Evolutionary conservation across 23 red algal genomes (phyloP), one percentile per base, ranked within the genome.

Genomic region (Agarophyton chilense): DNA sequence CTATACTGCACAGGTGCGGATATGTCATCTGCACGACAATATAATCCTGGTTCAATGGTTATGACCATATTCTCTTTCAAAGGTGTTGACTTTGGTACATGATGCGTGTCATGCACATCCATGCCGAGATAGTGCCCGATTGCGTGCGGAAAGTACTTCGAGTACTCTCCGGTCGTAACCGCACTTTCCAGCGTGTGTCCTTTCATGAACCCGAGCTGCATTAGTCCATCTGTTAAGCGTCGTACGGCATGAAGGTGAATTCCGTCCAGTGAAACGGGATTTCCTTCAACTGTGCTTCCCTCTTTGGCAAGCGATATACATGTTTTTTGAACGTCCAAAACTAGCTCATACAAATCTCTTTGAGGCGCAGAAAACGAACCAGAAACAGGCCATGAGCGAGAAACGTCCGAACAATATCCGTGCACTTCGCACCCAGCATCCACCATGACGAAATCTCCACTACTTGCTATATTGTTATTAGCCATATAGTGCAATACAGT

Each of bases 51-150:
- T 60, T 97, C 95, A 42, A 97, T 81, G 39, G 95, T 97, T 46
- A 97, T 83, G 52, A 94, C 89, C 95, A 97, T 97, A 77, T 86
- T 79, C 33, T 55, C 78, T 52, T 82, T 76, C 45, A 97, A 56
- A 39, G 90, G 78, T 10, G 93, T 91, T 24, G 39, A 58, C 64
- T 97, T 97, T 38, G 71, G 71, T 26, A 90, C 60, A 36, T 70
- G 64, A 58, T 97, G 95, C 24, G 90, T 94, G 34, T 97, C 95
- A 81, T 97, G 95, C 17, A 91, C 88, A 81, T 97, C 95, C 87
- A 97, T 91, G 65, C 95, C 95, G 57, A 97, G 76, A 85, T 90
- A 97, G 50, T 97, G 95, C 11, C 95, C 95, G 26, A 93, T 91
- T 24, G 95, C 81, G 45, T 97, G 95, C 8, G 89, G 89, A 79